A percentile compares a stretch with the other conserved stretches of the same genome.
phyloP scores from a whole-genome alignment of 116 monocot genomes.

The Dioscorea cayenensis region DNA sequence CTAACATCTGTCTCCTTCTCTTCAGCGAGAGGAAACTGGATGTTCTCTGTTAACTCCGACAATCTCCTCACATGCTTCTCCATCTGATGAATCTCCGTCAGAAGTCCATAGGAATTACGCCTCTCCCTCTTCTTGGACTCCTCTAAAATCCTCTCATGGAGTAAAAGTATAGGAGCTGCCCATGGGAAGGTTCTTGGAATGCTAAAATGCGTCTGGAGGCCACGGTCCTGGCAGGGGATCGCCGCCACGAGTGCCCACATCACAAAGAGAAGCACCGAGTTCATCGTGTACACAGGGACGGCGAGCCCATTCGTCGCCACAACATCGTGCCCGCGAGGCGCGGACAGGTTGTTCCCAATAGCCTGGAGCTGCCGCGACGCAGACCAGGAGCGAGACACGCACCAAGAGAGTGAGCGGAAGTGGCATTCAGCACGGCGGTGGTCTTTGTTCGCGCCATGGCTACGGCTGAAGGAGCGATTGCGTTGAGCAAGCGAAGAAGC shows the following conservation, averaged over 20 bases:
- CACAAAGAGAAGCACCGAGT: conserved; percentile 42
- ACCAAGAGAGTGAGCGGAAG: not conserved
- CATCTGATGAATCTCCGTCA: conserved; percentile 56
- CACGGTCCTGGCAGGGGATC: conserved; percentile 73
- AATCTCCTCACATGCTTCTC: conserved; percentile 37
- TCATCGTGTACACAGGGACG: conserved; percentile 48
- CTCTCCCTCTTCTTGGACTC: conserved; percentile 63
- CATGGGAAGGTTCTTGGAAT: conserved; percentile 44
- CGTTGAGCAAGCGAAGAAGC: conserved; percentile 28
- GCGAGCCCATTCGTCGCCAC: conserved; percentile 44
- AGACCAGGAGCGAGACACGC: not conserved
- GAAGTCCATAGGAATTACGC: conserved; percentile 37
- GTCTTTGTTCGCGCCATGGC: not conserved
- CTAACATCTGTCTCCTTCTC: conserved; percentile 37
- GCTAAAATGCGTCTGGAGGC: conserved; percentile 41
- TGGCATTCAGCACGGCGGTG: not conserved
- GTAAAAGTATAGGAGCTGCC: conserved; percentile 25
- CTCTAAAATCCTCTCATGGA: conserved; percentile 55
- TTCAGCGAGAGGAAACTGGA: conserved; percentile 18
- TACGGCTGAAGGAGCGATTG: conserved; percentile 54
- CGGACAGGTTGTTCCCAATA: not conserved
- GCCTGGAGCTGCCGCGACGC: not conserved
- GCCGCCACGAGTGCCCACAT: conserved; percentile 81
- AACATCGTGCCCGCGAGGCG: conserved; percentile 14
- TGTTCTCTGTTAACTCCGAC: conserved; percentile 34